phyloP scores from a whole-genome alignment of 495 filamentous ascomycete genomes.

The Terfezia boudieri region DNA sequence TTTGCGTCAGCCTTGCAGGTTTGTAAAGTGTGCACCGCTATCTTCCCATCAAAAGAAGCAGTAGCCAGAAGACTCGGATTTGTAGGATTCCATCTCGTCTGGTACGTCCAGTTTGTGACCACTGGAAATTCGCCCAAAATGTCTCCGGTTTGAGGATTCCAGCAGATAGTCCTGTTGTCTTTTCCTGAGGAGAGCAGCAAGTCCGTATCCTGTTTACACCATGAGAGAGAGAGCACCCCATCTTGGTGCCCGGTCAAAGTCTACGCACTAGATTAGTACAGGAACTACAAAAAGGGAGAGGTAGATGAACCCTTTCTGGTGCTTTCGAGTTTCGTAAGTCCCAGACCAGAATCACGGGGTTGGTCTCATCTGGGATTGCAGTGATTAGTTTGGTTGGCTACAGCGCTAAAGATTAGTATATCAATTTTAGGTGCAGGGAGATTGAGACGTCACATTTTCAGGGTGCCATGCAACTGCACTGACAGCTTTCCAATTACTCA shows the following conservation, averaged over 20 bases:
- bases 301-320: conserved; percentile 41
- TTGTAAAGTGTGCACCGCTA: conserved; percentile 77
- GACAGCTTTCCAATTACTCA: conserved; percentile 89
- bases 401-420: background rate
- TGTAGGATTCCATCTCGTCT: conserved; percentile 80
- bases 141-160: conserved; percentile 84
- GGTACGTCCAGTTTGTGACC: conserved; percentile 96
- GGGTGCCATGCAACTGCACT: conserved; percentile 96
- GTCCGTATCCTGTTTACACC: conserved; percentile 82
- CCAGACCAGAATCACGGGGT: conserved; percentile 78
- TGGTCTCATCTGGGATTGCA: conserved; percentile 73
- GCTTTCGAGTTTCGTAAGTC: conserved; percentile 90
- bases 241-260: conserved; percentile 74
- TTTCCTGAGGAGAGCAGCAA: conserved; percentile 86
- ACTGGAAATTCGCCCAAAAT: conserved; percentile 81
- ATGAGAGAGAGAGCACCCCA: conserved; percentile 82
- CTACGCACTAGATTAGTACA: conserved; percentile 13
- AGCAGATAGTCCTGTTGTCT: conserved; percentile 85
- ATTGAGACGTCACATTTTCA: conserved; percentile 31
- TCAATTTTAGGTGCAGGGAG: conserved; percentile 2
- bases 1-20: conserved; percentile 29
- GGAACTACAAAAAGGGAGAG: background rate
- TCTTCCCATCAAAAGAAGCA: conserved; percentile 90
- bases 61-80: conserved; percentile 83
- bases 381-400: conserved; percentile 74